Evolutionary conservation across 192 early-diverging fungal species (phyloP), one percentile per base, ranked within the genome.

Genomic region (Mortierella antarctica): DNA sequence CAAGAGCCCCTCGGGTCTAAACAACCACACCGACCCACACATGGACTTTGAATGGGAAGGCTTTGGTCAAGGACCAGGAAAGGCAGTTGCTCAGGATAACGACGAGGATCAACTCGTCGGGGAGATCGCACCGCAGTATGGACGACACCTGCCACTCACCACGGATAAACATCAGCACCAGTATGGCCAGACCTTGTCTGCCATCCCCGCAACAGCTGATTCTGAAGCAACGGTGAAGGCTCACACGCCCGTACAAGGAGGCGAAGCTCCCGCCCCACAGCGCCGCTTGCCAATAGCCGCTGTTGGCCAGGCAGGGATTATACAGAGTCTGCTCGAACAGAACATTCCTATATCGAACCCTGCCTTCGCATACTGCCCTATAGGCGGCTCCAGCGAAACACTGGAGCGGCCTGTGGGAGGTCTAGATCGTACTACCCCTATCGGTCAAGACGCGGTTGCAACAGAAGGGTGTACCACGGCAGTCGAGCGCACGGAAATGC

Each of bases 11-110:
- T 47, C 67, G 57, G 65, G 57, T 74, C 73, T 67, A 74, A 44
- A 17, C 12, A 59, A n/a, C 31, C 71, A 64, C 13, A 47, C 50
- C 7, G 65, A 67, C 18, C 73, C 73, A 56, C 73, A 74, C 20
- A 54, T 74, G 65, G 65, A 40, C 59, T 58, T 67, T 47, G 59
- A 62, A 57, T 79, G 75, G 75, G 69, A 79, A 20, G 69, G 64
- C 42, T 71, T 79, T 62, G 75, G 75, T 41, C 75, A 79, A 41
- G 75, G 69, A 42, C 75, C 75, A 70, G 75, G 69, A 74, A 53
- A 62, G 21, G 62, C 58, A 12, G 59, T 71, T 15, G 52, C 41
- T n/a, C 31, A 31, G 1, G 31, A 31, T 31, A 69, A 69, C 13
- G 47, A 50, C 42, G 7, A 46, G 15, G 13, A 56, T 21, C 47